Percentiles rank a stretch among this genome's conserved stretches.
These are phyloP conservation scores for Azolla pinnata DNA, from an alignment of 75 land plant species.

Conservation along the genomic window DNA sequence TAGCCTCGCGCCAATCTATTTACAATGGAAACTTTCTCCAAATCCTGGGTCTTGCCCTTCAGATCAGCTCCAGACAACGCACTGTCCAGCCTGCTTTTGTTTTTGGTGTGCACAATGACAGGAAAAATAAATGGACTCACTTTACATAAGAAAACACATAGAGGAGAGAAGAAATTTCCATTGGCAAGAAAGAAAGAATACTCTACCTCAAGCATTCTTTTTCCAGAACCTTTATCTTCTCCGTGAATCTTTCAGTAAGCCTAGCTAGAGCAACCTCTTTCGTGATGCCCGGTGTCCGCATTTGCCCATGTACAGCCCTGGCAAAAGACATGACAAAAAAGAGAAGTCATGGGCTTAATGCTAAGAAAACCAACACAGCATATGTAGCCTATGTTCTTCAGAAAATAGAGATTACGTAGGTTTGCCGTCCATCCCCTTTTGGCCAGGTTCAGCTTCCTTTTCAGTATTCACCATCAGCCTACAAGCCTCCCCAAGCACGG, in stretches of 20 bases:
- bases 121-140: no score
- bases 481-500: conserved; percentile 34
- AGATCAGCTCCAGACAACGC: conserved; percentile 27
- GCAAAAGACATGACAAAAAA: not conserved
- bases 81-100: conserved; percentile 54
- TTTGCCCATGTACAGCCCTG: not conserved
- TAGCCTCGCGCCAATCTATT: conserved; percentile 48
- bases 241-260: conserved; percentile 12
- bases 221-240: conserved; percentile 11
- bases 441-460: conserved; percentile 10
- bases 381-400: not conserved
- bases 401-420: not conserved
- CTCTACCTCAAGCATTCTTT: conserved; percentile 9
- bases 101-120: no score
- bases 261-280: conserved; percentile 1
- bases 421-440: not conserved
- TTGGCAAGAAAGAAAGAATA: no score
- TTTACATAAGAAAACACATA: no score
- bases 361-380: not conserved
- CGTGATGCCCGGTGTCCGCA: not conserved
- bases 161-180: no score
- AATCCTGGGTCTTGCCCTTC: conserved; percentile 38
- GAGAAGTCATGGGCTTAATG: not conserved
- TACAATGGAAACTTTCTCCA: conserved; percentile 45
- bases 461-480: conserved; percentile 19